Conservation (phyloP, 257 asterid genomes). For the Jaltomata sinuosa region DNA sequence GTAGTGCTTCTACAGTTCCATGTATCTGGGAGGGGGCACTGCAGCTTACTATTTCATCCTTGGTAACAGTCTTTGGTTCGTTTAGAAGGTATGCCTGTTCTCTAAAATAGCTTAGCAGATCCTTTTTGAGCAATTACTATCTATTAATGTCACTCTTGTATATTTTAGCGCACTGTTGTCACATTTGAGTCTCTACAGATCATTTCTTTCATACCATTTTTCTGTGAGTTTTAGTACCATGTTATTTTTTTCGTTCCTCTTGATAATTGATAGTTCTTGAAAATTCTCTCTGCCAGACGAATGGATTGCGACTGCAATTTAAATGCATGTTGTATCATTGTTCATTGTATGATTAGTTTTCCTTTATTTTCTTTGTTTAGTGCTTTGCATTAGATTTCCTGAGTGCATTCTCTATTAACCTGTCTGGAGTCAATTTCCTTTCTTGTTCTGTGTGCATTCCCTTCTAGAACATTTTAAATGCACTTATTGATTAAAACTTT, state of each 20-base stretch:
- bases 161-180: not conserved
- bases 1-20: slow-evolving; percentile 18
- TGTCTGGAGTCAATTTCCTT: not conserved
- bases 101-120: not conserved
- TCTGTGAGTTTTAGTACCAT: not conserved
- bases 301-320: not conserved
- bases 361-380: not conserved
- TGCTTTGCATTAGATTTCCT: not conserved
- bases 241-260: not conserved
- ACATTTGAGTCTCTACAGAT: not conserved
- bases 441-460: not conserved
- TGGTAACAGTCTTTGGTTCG: slow-evolving; percentile 43
- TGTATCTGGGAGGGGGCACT: slow-evolving; percentile 69
- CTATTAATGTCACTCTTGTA: not conserved
- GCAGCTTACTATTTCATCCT: slow-evolving; percentile 55
- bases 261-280: not conserved
- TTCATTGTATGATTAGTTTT: not conserved
- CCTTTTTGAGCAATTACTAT: not conserved
- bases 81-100: slow-evolving; percentile 52
- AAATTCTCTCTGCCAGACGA: not conserved
- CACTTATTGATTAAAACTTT: not conserved
- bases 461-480: not conserved
- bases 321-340: not conserved
- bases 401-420: not conserved
- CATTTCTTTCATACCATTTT: not conserved